phyloP scores from a whole-genome alignment of 1,284 basidiomycete genomes.

The Schizophyllum commune region DNA sequence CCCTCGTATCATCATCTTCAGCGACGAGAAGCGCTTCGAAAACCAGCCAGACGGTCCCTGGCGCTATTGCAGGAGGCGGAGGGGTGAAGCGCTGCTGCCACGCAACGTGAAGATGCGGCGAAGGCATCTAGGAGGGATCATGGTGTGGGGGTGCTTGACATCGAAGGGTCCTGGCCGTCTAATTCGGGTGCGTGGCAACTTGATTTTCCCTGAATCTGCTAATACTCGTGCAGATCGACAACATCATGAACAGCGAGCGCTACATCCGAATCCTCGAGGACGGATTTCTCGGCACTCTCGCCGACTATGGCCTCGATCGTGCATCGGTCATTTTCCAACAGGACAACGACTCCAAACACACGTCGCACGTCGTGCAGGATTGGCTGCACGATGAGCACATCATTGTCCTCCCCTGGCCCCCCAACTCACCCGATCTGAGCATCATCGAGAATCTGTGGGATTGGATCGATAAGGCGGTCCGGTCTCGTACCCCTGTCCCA shows the following conservation, averaged over 20 bases:
- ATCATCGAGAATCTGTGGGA: constrained; percentile 24
- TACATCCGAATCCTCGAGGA: constrained; percentile 22
- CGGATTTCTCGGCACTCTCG: constrained; percentile 19
- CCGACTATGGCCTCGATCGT: constrained; percentile 10
- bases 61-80: constrained; percentile 14
- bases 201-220: no score
- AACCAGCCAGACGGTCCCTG: constrained; percentile 20
- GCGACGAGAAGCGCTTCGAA: constrained; percentile 17
- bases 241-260: constrained; percentile 15
- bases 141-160: constrained; percentile 24
- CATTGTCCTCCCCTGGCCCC: constrained; percentile 19
- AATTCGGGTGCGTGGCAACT: background rate
- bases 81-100: no score
- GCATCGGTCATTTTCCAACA: constrained; percentile 18
- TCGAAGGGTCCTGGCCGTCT: constrained; percentile 17
- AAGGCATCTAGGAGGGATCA: constrained; percentile 14
- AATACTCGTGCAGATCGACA: constrained; percentile 20
- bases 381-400: constrained; percentile 22
- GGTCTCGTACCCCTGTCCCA: constrained; percentile 4
- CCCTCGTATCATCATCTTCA: no score
- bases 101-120: no score
- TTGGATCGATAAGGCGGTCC: constrained; percentile 14
- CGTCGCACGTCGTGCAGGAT: constrained; percentile 9
- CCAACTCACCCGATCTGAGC: constrained; percentile 24
- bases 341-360: constrained; percentile 25